Evolutionary conservation across 1,284 basidiomycete genomes (phyloP).

Genomic region (Rhodotorula sp.): DNA sequence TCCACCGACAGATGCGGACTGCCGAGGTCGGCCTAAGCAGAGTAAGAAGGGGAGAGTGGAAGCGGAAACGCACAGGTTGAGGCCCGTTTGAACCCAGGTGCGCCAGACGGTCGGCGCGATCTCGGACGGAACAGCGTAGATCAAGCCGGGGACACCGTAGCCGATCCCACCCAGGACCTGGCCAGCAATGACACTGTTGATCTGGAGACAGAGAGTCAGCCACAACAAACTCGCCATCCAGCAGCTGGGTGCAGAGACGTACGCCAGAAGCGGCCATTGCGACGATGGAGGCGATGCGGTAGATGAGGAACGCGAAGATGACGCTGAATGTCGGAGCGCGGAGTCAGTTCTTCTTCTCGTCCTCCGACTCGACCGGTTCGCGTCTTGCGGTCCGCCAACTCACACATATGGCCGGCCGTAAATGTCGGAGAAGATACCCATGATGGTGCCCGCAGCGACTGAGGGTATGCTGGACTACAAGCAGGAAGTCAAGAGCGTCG

Average conservation of each 20-base stretch:
- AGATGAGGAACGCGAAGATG: neutral
- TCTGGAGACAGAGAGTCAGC: neutral
- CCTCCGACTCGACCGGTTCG: too few species aligned
- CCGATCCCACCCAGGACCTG: constrained; percentile 9
- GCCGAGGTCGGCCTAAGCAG: neutral
- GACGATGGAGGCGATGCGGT: constrained; percentile 11
- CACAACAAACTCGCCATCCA: neutral
- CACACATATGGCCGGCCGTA: constrained; percentile 14
- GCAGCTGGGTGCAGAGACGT: neutral
- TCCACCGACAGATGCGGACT: neutral
- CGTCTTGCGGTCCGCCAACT: too few species aligned
- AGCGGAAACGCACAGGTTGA: constrained; percentile 6
- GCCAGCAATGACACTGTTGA: constrained; percentile 13
- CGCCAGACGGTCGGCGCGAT: constrained; percentile 12
- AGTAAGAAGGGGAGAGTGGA: neutral
- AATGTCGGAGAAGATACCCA: constrained; percentile 16
- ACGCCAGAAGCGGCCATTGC: constrained; percentile 9
- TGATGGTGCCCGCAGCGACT: constrained; percentile 16
- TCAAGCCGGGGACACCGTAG: constrained; percentile 12
- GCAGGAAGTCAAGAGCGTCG: too few species aligned
- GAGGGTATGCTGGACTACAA: neutral
- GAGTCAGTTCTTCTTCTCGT: too few species aligned
- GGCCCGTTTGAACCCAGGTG: constrained; percentile 9
- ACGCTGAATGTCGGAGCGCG: neutral
- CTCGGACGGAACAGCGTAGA: constrained; percentile 11